Evolutionary conservation across 2,329 filamentous ascomycete genomes (phyloP).

Genomic region (Didymella keratinophila): DNA sequence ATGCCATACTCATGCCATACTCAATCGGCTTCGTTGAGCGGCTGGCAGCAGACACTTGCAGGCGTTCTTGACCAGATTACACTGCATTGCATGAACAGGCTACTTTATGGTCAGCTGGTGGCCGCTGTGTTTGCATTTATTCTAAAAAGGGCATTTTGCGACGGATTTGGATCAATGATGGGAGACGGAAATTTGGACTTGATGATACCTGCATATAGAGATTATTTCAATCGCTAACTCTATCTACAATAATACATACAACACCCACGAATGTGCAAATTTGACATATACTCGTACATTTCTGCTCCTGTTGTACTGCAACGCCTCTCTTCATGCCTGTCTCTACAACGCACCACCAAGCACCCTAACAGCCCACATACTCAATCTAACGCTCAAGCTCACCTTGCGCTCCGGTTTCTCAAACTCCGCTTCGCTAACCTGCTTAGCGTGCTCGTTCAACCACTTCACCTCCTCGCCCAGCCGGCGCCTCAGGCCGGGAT

Average conservation of each 20-base stretch:
- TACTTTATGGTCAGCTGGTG: not conserved
- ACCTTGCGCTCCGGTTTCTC: slow-evolving; percentile 83
- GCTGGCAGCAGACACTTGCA: not conserved
- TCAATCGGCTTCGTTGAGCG: not conserved
- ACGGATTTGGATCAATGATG: not conserved
- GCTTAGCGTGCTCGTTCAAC: slow-evolving; percentile 76
- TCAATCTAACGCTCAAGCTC: slow-evolving; percentile 80
- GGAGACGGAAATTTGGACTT: not conserved
- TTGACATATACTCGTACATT: not conserved
- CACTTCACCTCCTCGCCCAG: slow-evolving; percentile 82
- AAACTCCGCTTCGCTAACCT: slow-evolving; percentile 79
- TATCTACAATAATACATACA: not conserved
- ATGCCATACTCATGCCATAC: not conserved
- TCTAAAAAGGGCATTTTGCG: not conserved
- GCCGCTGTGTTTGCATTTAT: not conserved
- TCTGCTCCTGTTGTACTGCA: too few relatives aligned
- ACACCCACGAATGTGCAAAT: not conserved
- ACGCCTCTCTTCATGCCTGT: too few relatives aligned
- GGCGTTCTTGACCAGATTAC: not conserved
- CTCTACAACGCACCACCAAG: slow-evolving; percentile 83
- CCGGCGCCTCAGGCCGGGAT: slow-evolving; percentile 73
- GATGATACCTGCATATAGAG: not conserved
- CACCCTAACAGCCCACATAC: slow-evolving; percentile 91
- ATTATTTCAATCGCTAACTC: not conserved
- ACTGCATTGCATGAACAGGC: not conserved